Evolutionary conservation across 1,284 basidiomycete genomes (phyloP).

Genomic region (Trichosporon sp.): DNA sequence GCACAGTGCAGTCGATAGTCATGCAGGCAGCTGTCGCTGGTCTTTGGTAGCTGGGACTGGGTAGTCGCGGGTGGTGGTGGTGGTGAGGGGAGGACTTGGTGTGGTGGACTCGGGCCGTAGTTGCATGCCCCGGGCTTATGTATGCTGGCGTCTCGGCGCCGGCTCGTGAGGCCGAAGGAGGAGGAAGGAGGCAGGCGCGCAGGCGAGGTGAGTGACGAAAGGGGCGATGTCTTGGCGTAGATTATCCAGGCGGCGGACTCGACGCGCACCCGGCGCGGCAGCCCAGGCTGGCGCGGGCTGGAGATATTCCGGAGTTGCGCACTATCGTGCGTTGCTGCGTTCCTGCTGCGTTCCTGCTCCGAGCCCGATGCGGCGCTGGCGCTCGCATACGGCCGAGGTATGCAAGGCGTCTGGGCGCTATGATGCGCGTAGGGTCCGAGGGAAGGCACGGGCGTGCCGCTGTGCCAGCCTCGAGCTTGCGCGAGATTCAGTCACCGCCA

Average conservation of each 20-base stretch:
- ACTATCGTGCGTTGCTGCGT: too few relatives aligned
- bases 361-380: not conserved
- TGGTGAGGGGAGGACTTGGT: not conserved
- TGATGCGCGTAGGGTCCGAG: not conserved
- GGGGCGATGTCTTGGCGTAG: slow-evolving; percentile 1
- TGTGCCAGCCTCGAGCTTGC: not conserved
- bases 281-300: not conserved
- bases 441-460: not conserved
- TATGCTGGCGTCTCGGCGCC: not conserved
- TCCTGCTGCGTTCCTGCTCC: not conserved
- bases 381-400: not conserved
- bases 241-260: slow-evolving; percentile 1
- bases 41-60: not conserved
- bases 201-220: not conserved
- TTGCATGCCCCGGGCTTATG: not conserved
- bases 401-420: not conserved
- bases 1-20: not conserved
- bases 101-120: not conserved
- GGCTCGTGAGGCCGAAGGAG: not conserved
- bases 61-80: not conserved
- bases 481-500: not conserved
- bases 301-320: slow-evolving; percentile 1
- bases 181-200: too few relatives aligned
- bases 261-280: not conserved
- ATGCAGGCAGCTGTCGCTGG: slow-evolving; percentile 1